Evolutionary conservation across 257 asterid genomes (phyloP), one percentile per base, ranked within the genome.

Genomic region (Jacaranda copaia): DNA sequence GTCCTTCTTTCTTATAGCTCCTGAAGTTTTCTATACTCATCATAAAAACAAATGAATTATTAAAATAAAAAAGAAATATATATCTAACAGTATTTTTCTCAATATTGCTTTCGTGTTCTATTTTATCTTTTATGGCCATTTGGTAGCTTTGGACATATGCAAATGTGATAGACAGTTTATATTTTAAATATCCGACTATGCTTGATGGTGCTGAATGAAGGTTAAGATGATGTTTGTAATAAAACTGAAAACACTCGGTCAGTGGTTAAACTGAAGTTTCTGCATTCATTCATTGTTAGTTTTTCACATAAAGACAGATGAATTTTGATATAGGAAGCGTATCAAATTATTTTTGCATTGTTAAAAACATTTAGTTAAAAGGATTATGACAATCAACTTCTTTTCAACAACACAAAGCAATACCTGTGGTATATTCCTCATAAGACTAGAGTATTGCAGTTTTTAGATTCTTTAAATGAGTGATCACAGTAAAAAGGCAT

Each of bases 221-320:
- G 9, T 38, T 63, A 4, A 39, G 51, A 63, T 67, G 18, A 16
- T 16, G n/a, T 38, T 14, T 14, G 70, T 16, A 42, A 42, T 42
- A 25, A 19, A 40, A n/a, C 20, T 65, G 12, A 16, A 65, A n/a
- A 42, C 57, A 19, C 20, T 25, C 32, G 2, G 1, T 12, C 46
- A 42, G 59, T 59, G 58, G 46, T 73, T 61, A 64, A 52, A 53
- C 38, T 38, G 53, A 42, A 38, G 40, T 49, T 62, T 25, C n/a
- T 61, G 61, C 32, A n/a, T 46, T 9, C 35, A 8, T 48, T 62
- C n/a, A 14, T 60, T 43, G 20, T 69, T 66, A 11, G 25, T 57
- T 48, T 32, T 53, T 75, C n/a, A 19, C 73, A 75, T 64, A 38
- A 38, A 51, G 18, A 63, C 53, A 74, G 60, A 49, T 74, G 32